Percentiles rank a stretch among this genome's conserved stretches.
phyloP scores from a whole-genome alignment of 2,329 filamentous ascomycete genomes.

The Parastagonospora nodorum region DNA sequence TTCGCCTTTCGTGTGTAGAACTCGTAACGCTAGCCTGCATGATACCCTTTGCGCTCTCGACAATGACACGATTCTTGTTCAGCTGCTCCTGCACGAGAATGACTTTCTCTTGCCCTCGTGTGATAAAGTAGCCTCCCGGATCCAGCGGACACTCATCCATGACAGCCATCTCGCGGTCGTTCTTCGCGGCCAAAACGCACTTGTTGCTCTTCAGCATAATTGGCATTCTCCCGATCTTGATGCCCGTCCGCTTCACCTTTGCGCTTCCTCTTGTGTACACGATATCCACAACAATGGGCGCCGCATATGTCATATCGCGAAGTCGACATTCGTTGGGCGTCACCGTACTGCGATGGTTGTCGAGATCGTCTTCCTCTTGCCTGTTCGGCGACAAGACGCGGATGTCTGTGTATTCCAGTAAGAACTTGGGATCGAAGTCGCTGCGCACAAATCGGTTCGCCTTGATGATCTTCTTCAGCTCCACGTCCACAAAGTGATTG shows the following conservation, averaged over 20 bases:
- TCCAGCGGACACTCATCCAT: constrained; percentile 97
- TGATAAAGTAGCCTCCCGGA: constrained; percentile 96
- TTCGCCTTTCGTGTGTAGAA: constrained; percentile 96
- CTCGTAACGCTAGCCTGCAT: constrained; percentile 91
- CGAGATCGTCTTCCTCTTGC: constrained; percentile 71
- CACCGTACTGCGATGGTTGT: constrained; percentile 58
- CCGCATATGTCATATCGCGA: constrained; percentile 96
- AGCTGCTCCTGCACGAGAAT: constrained; percentile 98
- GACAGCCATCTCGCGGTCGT: constrained; percentile 83
- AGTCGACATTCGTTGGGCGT: constrained; percentile 96
- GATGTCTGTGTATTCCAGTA: constrained; percentile 89
- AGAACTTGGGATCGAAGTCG: constrained; percentile 91
- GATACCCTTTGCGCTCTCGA: constrained; percentile 92
- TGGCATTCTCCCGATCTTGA: constrained; percentile 87
- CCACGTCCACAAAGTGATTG: constrained; percentile 96
- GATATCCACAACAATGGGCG: constrained; percentile 91
- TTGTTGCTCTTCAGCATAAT: constrained; percentile 97
- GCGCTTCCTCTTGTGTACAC: constrained; percentile 84
- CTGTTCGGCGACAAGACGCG: constrained; percentile 82
- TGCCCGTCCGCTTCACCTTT: constrained; percentile 71
- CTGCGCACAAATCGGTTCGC: constrained; percentile 88
- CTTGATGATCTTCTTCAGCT: constrained; percentile 95
- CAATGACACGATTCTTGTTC: constrained; percentile 98
- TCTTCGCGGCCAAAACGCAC: constrained; percentile 82
- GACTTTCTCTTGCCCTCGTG: constrained; percentile 97